Evolutionary conservation across 495 filamentous ascomycete genomes (phyloP), one percentile per base, ranked within the genome.

Genomic region (Aspergillus egyptiacus): DNA sequence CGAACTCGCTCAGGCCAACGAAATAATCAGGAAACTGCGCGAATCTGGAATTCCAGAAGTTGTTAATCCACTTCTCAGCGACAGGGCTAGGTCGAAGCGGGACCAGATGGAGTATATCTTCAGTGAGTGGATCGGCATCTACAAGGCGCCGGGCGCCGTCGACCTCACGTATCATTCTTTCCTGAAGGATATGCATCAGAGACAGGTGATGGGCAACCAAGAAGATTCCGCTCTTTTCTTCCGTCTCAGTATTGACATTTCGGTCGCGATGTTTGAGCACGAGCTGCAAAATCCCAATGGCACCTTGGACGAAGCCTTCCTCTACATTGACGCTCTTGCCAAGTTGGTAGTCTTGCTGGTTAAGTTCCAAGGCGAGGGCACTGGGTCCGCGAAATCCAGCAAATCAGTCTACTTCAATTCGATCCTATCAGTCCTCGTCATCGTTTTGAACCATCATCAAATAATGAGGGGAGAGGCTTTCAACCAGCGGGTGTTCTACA

Each of bases 101-200:
- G 85, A 91, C 43, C 91, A 95, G 55, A 80, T 96, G 68, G 86
- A 94, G 57, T 97, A 97, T 59, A 76, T 95, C 33, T 95, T 99
- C 62, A 86, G 84, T 8, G 93, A 97, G 63, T 99, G 93, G 93
- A 77, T 89, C 47, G 80, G 83, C 31, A 76, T 97, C 13, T 89
- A 81, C 71, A 81, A 85, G 64, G 84, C 86, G 39, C 74, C 78
- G 8, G 77, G 80, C 51, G 80, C 82, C 0, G 80, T 80, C 9
- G 85, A 89, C 23, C 87, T 85, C 57, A 76, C 84, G 0, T 74
- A 80, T 43, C 66, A 75, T 6, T 79, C 87, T 2, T 99, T 97
- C 67, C 80, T 97, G 30, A 81, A 84, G 40, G 94, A 96, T 62
- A 68, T 96, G 58, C 82, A 90, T 57, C 74, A 85, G 32, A 75